Conservation (phyloP, 306 rosid species). For the Casuarina glauca region DNA sequence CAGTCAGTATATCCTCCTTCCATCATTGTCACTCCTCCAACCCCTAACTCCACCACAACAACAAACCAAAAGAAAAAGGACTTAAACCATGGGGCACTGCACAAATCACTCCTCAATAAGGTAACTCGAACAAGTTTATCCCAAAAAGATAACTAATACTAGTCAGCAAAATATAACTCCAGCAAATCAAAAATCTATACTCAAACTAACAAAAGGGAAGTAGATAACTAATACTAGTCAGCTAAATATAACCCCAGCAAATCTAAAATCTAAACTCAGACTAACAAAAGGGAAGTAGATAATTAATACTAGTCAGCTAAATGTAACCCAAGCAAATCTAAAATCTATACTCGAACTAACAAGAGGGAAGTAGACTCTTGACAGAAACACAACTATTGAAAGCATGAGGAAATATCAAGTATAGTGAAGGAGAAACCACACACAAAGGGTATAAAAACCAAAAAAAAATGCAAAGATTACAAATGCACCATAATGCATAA, state of each 20-base stretch:
- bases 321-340: no score
- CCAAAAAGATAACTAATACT: no score
- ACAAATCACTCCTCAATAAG: background rate
- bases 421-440: background rate
- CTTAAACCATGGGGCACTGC: background rate
- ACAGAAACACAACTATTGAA: background rate
- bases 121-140: background rate
- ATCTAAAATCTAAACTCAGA: no score
- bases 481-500: background rate
- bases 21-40: background rate
- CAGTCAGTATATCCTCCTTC: background rate
- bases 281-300: no score
- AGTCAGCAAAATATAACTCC: no score
- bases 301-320: no score
- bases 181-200: no score
- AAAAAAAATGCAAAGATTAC: background rate
- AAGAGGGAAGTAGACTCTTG: background rate
- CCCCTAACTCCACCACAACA: background rate
- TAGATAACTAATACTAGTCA: no score
- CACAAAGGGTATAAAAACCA: background rate
- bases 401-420: background rate
- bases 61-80: no score
- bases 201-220: no score
- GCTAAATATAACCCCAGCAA: no score
- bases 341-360: no score